Conservation (phyloP, 371 early-diverging fungal species). For the Funneliformis caledonium region DNA sequence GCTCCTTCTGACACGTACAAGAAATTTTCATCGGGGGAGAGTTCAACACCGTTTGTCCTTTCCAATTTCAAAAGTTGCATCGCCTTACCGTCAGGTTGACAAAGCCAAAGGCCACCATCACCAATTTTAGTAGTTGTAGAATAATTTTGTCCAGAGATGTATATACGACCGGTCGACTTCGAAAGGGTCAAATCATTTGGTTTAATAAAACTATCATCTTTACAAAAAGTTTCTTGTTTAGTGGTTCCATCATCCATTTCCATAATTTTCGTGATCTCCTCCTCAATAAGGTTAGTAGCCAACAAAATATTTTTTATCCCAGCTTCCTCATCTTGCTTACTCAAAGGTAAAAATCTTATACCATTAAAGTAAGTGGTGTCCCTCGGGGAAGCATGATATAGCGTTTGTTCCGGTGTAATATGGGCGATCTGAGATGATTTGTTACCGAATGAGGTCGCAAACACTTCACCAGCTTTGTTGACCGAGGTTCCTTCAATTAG, state of each 20-base stretch:
- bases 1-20: conserved; percentile 56
- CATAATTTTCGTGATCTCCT: background rate
- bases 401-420: background rate
- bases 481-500: conserved; percentile 34
- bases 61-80: conserved; percentile 46
- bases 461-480: conserved; percentile 16
- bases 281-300: background rate
- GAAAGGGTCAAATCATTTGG: conserved; percentile 61
- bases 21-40: conserved; percentile 54
- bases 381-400: background rate
- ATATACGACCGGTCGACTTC: conserved; percentile 45
- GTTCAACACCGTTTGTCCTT: conserved; percentile 61
- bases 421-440: background rate
- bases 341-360: conserved; percentile 21
- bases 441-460: conserved; percentile 17
- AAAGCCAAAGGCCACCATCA: conserved; percentile 58
- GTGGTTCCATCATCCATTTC: background rate
- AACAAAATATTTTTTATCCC: background rate
- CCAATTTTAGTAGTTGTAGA: conserved; percentile 47
- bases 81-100: conserved; percentile 46
- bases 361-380: conserved; percentile 12
- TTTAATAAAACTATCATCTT: conserved; percentile 48
- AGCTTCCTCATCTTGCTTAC: background rate
- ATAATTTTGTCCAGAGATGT: conserved; percentile 56
- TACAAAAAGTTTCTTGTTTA: conserved; percentile 45